Base-by-base conservation (phyloP, 257 asterid species). In the Marsdenia floribunda region DNA sequence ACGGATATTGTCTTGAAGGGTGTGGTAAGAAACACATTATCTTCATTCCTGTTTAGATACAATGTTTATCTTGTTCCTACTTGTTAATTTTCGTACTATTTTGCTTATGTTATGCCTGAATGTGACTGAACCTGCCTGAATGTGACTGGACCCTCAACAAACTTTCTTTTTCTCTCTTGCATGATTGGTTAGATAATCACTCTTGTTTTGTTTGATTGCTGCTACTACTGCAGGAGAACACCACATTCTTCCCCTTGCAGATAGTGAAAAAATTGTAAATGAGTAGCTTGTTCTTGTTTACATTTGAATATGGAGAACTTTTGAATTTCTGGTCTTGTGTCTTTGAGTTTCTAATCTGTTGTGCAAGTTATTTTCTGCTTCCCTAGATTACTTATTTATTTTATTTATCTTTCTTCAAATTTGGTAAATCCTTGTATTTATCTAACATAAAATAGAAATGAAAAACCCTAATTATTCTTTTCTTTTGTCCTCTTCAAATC, bases 1-100 rank as follows among this genome's bases (percentile, higher is more conserved):
- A 92, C 99, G 0, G 98, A 95, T 81, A 84, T 92, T 44, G 96
- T 95, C 83, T 85, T 95, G 89, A 95, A 92, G 93, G 99, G 99
- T 5, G 99, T 95, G 96, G 99, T 95, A 83, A 78, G 96, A 74
- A 69, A 24, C 22, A 33, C 5, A n/a, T 71, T 71, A 15, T 70
- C 33, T 8, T 50, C 6, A 24, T 3, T 40, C 33, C 33, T 22
- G 57, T 75, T 60, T 58, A 50, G 53, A 29, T 19, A 35, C 14
- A 55, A 29, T 73, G 15, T 18, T 60, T 60, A 22, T 46, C 21
- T 15, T 40, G 58, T 68, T 68, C 60, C 33, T 15, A 15, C 6
- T 29, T 5, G 8, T 49, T 29, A 1, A 16, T 24, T 70, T 47
- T 29, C 47, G 15, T 6, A 70, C 13, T 70, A 70, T 4, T 29